These are phyloP conservation scores for Globisporangium perplexum DNA, from an alignment of 352 stramenopile species.

Conservation along the genomic window DNA sequence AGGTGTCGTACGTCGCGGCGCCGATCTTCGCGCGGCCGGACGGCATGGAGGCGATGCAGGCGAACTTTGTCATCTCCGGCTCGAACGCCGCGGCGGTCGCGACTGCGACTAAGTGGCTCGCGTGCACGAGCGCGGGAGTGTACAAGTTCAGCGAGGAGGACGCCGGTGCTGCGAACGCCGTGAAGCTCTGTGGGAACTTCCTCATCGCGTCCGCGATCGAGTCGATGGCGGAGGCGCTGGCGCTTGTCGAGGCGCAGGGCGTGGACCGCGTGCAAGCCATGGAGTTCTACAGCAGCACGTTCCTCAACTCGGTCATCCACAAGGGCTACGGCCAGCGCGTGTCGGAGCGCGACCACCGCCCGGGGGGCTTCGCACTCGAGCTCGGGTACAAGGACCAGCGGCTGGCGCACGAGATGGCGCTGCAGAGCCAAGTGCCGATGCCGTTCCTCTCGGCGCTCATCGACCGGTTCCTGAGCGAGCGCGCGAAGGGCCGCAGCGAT, in stretches of 20 bases:
- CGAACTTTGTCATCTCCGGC: slow-evolving; percentile 52
- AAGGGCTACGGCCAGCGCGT: slow-evolving; percentile 77
- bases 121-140: slow-evolving; percentile 35
- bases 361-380: slow-evolving; percentile 67
- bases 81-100: slow-evolving; percentile 30
- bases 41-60: slow-evolving; percentile 60
- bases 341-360: slow-evolving; percentile 64
- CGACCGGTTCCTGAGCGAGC: slow-evolving; percentile 61
- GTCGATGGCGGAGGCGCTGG: slow-evolving; percentile 62
- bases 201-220: slow-evolving; percentile 78
- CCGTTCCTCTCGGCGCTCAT: slow-evolving; percentile 69
- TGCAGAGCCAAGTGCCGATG: slow-evolving; percentile 55
- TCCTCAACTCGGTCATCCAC: slow-evolving; percentile 79
- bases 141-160: slow-evolving; percentile 47
- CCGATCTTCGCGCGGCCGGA: slow-evolving; percentile 74
- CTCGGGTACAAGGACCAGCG: slow-evolving; percentile 71
- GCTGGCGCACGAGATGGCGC: slow-evolving; percentile 52
- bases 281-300: slow-evolving; percentile 72
- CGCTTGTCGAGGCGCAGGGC: slow-evolving; percentile 60
- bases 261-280: slow-evolving; percentile 71
- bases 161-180: slow-evolving; percentile 58
- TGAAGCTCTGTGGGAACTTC: slow-evolving; percentile 82
- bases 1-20: slow-evolving; percentile 39
- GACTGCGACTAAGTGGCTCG: slow-evolving; percentile 29
- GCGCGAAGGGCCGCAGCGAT: slow-evolving; percentile 47